phyloP scores from a whole-genome alignment of 129 eudicot species.

The Chrysanthemum lavandulifolium region DNA sequence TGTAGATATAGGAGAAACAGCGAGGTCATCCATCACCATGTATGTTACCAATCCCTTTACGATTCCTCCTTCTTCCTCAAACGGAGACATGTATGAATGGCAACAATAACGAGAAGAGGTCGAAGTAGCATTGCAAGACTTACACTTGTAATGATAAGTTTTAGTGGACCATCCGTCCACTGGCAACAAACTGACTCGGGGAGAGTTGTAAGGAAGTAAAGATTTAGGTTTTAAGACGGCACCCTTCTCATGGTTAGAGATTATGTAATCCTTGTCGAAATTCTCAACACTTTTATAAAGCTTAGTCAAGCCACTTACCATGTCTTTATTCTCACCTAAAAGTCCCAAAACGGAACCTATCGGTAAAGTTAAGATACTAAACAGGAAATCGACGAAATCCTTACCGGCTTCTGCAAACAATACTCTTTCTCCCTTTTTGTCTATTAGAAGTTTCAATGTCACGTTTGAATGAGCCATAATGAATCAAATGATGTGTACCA shows the following conservation, averaged over 20 bases:
- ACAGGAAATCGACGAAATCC: constrained; percentile 16
- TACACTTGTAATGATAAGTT: not conserved
- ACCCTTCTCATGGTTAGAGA: constrained; percentile 1
- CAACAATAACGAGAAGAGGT: not conserved
- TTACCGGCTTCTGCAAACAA: constrained; percentile 19
- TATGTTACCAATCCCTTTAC: constrained; percentile 19
- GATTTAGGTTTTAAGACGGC: constrained; percentile 4
- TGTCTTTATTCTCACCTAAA: not conserved
- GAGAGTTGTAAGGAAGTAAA: not conserved
- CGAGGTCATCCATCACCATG: constrained; percentile 20
- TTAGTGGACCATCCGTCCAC: not conserved
- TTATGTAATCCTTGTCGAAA: constrained; percentile 9
- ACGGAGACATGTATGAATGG: not conserved
- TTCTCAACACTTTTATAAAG: constrained; percentile 16
- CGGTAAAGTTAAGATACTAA: constrained; percentile 12
- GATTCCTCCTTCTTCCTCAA: not conserved
- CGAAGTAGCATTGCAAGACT: not conserved
- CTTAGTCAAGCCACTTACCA: not conserved
- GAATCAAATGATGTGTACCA: too few species aligned
- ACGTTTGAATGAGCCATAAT: constrained; percentile 12
- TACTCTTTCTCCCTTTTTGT: constrained; percentile 6
- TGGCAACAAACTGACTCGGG: not conserved
- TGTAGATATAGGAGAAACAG: constrained; percentile 15
- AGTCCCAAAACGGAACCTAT: constrained; percentile 8
- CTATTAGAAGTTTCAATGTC: constrained; percentile 12